These are phyloP conservation scores for Coleophoma cylindrospora DNA, from an alignment of 2,329 filamentous ascomycete species.

Conservation along the genomic window DNA sequence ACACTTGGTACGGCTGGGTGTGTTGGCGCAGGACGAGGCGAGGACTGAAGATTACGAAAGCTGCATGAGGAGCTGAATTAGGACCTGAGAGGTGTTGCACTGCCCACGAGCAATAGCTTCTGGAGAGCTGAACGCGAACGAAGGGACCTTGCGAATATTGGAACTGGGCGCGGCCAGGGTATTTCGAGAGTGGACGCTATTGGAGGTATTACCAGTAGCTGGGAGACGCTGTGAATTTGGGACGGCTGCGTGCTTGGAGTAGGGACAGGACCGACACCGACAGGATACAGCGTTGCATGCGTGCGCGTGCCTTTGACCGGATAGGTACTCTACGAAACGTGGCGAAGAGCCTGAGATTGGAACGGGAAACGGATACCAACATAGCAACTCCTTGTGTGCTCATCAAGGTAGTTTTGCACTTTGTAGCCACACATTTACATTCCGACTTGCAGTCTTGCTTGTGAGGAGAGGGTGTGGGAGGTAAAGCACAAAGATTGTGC, in stretches of 20 bases:
- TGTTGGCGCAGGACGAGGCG: too few species aligned
- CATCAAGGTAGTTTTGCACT: too few species aligned
- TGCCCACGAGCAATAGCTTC: too few species aligned
- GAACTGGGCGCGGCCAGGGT: too few species aligned
- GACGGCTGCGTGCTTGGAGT: neutral
- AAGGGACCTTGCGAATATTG: too few species aligned
- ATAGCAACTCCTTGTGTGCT: too few species aligned
- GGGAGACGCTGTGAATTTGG: neutral
- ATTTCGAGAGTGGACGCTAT: too few species aligned
- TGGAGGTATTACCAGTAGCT: neutral
- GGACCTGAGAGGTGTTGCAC: too few species aligned
- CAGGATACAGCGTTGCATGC: slow-evolving; percentile 15
- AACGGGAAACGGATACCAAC: neutral
- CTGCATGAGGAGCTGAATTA: neutral
- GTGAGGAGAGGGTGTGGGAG: neutral
- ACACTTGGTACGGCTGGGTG: too few species aligned
- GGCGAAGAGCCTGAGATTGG: slow-evolving; percentile 12
- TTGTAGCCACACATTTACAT: neutral
- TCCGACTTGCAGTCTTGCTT: neutral
- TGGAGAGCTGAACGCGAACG: too few species aligned
- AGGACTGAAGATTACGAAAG: neutral
- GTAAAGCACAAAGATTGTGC: neutral
- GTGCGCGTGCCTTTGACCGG: slow-evolving; percentile 24
- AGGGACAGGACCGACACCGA: slow-evolving; percentile 3
- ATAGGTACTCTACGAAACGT: slow-evolving; percentile 27